A percentile compares a stretch with the other conserved stretches of the same genome.
Conservation (phyloP, 2,329 filamentous ascomycete genomes). For the Fusarium graminum region DNA sequence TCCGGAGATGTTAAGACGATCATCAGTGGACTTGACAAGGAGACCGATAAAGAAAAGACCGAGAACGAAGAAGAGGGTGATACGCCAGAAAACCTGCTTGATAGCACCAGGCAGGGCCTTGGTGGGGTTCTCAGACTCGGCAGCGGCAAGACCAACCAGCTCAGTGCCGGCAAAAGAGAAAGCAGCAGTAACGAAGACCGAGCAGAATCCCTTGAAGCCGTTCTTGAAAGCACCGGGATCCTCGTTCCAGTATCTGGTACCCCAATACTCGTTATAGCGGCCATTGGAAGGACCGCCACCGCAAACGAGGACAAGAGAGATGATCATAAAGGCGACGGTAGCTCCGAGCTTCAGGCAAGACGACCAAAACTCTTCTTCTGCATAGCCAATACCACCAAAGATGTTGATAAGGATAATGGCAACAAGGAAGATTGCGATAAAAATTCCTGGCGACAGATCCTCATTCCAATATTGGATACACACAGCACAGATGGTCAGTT, state of each 20-base stretch:
- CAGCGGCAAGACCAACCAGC: constrained; percentile 76
- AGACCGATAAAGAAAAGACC: constrained; percentile 64
- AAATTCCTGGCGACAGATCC: constrained; percentile 62
- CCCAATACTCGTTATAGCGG: constrained; percentile 59
- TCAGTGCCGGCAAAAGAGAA: constrained; percentile 78
- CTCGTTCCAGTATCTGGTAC: constrained; percentile 54
- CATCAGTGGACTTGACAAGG: constrained; percentile 58
- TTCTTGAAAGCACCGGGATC: constrained; percentile 70
- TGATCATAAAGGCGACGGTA: constrained; percentile 72
- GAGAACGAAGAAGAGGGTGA: constrained; percentile 64
- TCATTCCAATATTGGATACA: constrained; percentile 66
- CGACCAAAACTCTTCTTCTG: constrained; percentile 69
- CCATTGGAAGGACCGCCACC: constrained; percentile 67
- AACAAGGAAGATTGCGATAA: constrained; percentile 67
- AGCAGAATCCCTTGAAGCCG: constrained; percentile 78
- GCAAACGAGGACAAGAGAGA: constrained; percentile 68
- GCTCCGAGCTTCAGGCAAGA: constrained; percentile 68
- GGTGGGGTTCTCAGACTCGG: constrained; percentile 75
- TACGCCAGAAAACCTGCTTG: constrained; percentile 76
- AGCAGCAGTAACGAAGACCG: constrained; percentile 77
- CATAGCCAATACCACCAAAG: constrained; percentile 67
- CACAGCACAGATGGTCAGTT: constrained; percentile 65
- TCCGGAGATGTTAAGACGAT: constrained; percentile 56
- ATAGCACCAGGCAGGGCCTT: constrained; percentile 81
- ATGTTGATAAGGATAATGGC: constrained; percentile 66